These are phyloP conservation scores for Lactarius psammicola DNA, from an alignment of 768 basidiomycete species.

Conservation along the genomic window DNA sequence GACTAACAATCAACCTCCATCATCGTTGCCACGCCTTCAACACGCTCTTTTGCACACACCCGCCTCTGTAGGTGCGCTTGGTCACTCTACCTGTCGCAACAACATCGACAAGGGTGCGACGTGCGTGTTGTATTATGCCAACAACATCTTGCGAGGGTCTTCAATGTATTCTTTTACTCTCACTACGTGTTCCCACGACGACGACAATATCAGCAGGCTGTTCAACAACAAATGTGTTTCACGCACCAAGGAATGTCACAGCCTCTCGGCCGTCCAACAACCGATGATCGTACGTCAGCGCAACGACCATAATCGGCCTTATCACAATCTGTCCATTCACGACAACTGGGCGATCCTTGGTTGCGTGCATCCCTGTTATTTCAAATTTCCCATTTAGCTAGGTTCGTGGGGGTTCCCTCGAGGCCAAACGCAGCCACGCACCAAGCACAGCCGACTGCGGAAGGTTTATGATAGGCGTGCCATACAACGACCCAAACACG, in stretches of 20 bases:
- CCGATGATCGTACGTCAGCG: slow-evolving; percentile 93
- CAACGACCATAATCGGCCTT: slow-evolving; percentile 94
- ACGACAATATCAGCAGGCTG: slow-evolving; percentile 18
- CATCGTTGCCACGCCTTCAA: slow-evolving; percentile 10
- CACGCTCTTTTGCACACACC: slow-evolving; percentile 9
- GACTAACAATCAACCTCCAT: slow-evolving; percentile 10
- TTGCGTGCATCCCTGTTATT: slow-evolving; percentile 80
- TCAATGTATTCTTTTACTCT: slow-evolving; percentile 56
- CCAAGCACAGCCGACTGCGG: slow-evolving; percentile 94
- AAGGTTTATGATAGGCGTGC: slow-evolving; percentile 98
- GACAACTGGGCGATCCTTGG: slow-evolving; percentile 88
- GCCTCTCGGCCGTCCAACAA: slow-evolving; percentile 95
- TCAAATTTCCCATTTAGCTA: slow-evolving; percentile 1
- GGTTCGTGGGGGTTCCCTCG: slow-evolving; percentile 20
- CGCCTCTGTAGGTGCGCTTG: background rate
- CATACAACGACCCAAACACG: slow-evolving; percentile 95
- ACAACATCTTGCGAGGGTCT: slow-evolving; percentile 48
- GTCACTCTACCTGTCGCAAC: slow-evolving; percentile 13
- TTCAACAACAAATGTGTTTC: slow-evolving; percentile 7
- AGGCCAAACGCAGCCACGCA: slow-evolving; percentile 34
- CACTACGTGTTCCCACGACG: slow-evolving; percentile 35
- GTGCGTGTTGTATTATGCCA: slow-evolving; percentile 24
- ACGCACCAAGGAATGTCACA: slow-evolving; percentile 93
- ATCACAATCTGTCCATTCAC: slow-evolving; percentile 95
- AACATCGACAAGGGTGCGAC: background rate